phyloP scores from a whole-genome alignment of 805 yeast genomes.

The Priceomyces castillae region DNA sequence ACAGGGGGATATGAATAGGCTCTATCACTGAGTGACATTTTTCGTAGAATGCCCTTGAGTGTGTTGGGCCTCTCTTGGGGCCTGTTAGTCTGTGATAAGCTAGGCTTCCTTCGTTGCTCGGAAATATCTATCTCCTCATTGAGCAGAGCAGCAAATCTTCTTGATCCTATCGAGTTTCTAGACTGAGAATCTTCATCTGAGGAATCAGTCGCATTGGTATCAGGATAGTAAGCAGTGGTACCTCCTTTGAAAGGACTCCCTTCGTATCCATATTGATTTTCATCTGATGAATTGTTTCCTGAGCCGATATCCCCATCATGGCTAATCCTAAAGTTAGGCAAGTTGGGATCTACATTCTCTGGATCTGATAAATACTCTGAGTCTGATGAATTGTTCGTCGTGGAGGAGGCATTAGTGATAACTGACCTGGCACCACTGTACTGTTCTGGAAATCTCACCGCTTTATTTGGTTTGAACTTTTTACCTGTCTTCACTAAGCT shows the following conservation, averaged over 20 bases:
- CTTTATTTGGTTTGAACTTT: constrained; percentile 16
- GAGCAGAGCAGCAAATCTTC: constrained; percentile 1
- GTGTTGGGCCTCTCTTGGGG: constrained; percentile 13
- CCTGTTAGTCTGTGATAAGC: constrained; percentile 10
- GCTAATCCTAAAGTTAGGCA: constrained; percentile 23
- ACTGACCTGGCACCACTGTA: constrained; percentile 24
- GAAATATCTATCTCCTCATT: constrained; percentile 21
- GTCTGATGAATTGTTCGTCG: constrained; percentile 19
- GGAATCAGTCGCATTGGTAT: background rate
- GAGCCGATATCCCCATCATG: background rate
- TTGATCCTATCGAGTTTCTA: constrained; percentile 11
- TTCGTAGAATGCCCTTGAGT: constrained; percentile 31
- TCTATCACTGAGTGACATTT: constrained; percentile 34
- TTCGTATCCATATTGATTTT: constrained; percentile 10
- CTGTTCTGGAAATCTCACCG: constrained; percentile 30
- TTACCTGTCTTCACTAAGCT: constrained; percentile 29
- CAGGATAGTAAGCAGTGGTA: constrained; percentile 5
- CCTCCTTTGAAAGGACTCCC: constrained; percentile 7
- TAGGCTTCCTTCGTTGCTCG: constrained; percentile 16
- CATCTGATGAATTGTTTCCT: constrained; percentile 3
- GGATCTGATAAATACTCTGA: constrained; percentile 13
- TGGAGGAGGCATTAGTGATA: constrained; percentile 24
- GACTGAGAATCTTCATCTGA: constrained; percentile 5
- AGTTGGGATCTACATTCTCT: constrained; percentile 8
- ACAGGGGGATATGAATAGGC: constrained; percentile 17